Percentiles rank a stretch among this genome's conserved stretches.
Evolutionary conservation across 208 protist genomes (phyloP).

Genomic region (Acanthamoeba castellanii): DNA sequence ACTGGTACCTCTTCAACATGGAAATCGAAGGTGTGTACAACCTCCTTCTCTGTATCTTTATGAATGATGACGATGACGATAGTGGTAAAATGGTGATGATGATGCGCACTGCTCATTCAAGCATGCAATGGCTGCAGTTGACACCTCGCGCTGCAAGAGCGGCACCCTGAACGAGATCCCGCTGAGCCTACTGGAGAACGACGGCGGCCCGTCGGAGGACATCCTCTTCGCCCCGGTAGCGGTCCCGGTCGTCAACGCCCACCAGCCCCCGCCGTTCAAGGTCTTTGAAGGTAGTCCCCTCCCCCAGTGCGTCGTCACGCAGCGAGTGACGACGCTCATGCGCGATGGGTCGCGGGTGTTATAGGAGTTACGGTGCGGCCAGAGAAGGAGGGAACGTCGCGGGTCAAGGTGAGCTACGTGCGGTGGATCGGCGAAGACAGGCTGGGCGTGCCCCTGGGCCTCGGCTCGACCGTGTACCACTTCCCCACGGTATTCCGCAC

Average conservation of each 20-base stretch:
- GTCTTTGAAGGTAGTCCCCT: conserved; percentile 23
- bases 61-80: too few species aligned
- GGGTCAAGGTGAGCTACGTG: conserved; percentile 59
- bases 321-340: background rate
- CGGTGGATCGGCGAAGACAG: background rate
- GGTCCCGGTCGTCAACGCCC: background rate
- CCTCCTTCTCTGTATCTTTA: background rate
- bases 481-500: conserved; percentile 55
- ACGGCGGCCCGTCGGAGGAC: conserved; percentile 66
- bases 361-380: conserved; percentile 42
- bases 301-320: background rate
- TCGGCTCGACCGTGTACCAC: conserved; percentile 30
- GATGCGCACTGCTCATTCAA: background rate
- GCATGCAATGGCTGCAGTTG: background rate
- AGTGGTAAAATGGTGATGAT: too few species aligned
- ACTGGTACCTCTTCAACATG: conserved; percentile 72
- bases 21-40: conserved; percentile 26
- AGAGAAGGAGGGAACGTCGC: conserved; percentile 38
- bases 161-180: background rate
- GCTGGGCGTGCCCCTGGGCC: conserved; percentile 35
- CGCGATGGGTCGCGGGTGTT: too few species aligned
- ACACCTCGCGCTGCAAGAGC: conserved; percentile 71
- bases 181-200: conserved; percentile 1
- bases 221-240: conserved; percentile 18
- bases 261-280: background rate